A percentile compares a stretch with the other conserved stretches of the same genome.
Evolutionary conservation across 2,329 filamentous ascomycete species (phyloP).

Genomic region (Xylariaceae sp.): DNA sequence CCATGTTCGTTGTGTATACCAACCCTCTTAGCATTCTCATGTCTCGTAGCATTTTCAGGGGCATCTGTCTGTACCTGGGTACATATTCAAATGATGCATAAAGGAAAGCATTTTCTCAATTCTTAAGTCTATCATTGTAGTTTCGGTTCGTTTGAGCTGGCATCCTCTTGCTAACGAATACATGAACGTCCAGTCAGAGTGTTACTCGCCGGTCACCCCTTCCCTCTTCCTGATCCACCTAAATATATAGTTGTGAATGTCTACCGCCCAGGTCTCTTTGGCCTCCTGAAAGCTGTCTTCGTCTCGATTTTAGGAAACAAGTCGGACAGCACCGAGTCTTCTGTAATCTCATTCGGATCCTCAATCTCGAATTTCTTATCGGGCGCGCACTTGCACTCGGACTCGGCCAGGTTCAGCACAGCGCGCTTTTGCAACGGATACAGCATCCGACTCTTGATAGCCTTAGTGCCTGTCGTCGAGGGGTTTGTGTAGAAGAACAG

Average conservation of each 20-base stretch:
- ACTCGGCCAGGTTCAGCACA: conserved; percentile 62
- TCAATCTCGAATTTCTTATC: conserved; percentile 69
- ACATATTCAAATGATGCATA: no score
- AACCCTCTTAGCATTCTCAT: no score
- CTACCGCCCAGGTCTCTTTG: conserved; percentile 71
- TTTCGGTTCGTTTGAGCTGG: not conserved
- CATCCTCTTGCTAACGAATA: conserved; percentile 1
- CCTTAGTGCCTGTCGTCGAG: conserved; percentile 53
- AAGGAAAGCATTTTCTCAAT: no score
- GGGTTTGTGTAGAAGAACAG: conserved; percentile 85
- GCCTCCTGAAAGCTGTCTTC: conserved; percentile 68
- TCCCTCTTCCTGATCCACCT: no score
- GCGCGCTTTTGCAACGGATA: conserved; percentile 70
- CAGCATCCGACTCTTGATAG: conserved; percentile 80
- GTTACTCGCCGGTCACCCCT: no score
- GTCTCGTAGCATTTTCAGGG: not conserved
- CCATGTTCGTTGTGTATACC: no score
- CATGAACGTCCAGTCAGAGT: not conserved
- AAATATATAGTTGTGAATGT: not conserved
- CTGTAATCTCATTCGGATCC: conserved; percentile 67
- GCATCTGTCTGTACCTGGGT: not conserved
- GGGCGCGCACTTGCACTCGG: conserved; percentile 60
- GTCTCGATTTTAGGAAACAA: conserved; percentile 63
- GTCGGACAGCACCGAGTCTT: conserved; percentile 60
- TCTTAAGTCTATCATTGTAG: conserved; percentile 3